Conservation (phyloP, 441 rosid genomes). For the Macaranga tanarius region DNA sequence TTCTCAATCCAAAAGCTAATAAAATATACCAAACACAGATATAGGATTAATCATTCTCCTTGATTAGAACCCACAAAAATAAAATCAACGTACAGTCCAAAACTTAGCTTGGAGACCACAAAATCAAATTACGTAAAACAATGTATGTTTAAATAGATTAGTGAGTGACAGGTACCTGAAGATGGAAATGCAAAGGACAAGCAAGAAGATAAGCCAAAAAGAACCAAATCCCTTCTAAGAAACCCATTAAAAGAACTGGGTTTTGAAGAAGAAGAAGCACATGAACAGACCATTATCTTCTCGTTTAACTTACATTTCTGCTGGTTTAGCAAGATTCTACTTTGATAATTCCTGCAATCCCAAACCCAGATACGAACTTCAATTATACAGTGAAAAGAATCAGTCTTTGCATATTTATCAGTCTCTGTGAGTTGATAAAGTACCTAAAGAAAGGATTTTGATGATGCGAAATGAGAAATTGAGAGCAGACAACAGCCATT, state of each 20-base stretch:
- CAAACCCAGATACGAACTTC: background rate
- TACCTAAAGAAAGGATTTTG: slow-evolving; percentile 43
- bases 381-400: background rate
- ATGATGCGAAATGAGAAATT: slow-evolving; percentile 31
- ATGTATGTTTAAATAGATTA: no score
- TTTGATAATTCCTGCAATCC: slow-evolving; percentile 37
- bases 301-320: slow-evolving; percentile 38
- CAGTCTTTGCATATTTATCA: background rate
- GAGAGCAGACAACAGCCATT: slow-evolving; percentile 51
- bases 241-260: slow-evolving; percentile 37
- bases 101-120: background rate
- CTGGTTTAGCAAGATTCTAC: slow-evolving; percentile 36
- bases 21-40: background rate
- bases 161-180: slow-evolving; percentile 38
- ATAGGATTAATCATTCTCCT: background rate
- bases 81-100: background rate
- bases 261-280: slow-evolving; percentile 24
- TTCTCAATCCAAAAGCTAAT: background rate
- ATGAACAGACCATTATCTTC: slow-evolving; percentile 32
- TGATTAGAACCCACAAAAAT: background rate
- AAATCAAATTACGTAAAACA: background rate
- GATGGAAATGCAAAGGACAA: slow-evolving; percentile 42
- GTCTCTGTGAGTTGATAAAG: background rate
- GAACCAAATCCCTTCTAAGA: slow-evolving; percentile 63
- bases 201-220: slow-evolving; percentile 66